These are phyloP conservation scores for Liriodendron chinense DNA, from an alignment of 164 flowering plant genomes.

Conservation along the genomic window DNA sequence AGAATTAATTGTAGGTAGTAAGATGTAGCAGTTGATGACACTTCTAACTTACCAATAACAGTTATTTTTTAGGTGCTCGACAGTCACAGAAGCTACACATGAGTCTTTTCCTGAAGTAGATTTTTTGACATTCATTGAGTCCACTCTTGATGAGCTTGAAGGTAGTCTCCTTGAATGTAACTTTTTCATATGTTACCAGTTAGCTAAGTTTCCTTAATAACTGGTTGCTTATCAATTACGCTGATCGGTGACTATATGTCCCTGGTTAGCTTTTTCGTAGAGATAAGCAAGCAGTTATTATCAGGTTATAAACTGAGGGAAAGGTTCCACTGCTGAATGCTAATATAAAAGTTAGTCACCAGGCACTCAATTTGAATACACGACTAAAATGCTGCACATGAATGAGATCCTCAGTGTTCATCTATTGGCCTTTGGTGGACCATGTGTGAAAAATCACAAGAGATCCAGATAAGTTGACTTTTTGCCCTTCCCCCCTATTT, in stretches of 20 bases:
- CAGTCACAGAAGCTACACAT: slow-evolving; percentile 29
- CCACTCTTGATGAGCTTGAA: slow-evolving; percentile 38
- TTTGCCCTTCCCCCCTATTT: no score
- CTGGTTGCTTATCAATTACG: not conserved
- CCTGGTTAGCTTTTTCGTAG: not conserved
- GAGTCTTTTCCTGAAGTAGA: slow-evolving; percentile 23
- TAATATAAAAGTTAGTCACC: no score
- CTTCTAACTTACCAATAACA: slow-evolving; percentile 34
- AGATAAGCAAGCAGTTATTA: not conserved
- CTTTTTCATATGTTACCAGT: not conserved
- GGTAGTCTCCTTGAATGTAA: slow-evolving; percentile 29
- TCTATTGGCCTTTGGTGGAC: no score
- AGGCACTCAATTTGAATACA: no score
- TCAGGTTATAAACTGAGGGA: not conserved
- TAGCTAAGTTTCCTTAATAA: no score
- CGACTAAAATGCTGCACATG: no score
- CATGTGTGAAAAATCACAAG: no score
- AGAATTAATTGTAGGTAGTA: not conserved
- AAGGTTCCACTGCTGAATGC: no score
- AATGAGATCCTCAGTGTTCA: no score
- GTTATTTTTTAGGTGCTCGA: slow-evolving; percentile 54
- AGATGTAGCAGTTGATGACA: not conserved
- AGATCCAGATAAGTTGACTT: no score
- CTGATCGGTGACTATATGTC: not conserved
- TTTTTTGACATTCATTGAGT: slow-evolving; percentile 37